A percentile compares a stretch with the other conserved stretches of the same genome.
phyloP scores from a whole-genome alignment of 768 basidiomycete genomes.

The Mycena galopus region DNA sequence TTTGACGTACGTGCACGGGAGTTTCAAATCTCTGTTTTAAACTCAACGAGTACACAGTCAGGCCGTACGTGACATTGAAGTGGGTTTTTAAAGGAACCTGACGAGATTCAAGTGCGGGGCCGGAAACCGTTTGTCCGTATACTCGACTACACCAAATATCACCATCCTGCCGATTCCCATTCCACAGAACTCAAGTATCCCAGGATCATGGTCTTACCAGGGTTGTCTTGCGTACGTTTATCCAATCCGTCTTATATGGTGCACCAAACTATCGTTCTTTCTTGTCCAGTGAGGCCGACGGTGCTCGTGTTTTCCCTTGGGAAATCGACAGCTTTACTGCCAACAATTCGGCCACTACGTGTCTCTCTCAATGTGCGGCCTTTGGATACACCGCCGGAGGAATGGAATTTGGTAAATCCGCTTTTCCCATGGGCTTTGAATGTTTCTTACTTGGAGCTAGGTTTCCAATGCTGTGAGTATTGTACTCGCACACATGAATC shows the following conservation, averaged over 20 bases:
- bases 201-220: constrained; percentile 73
- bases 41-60: background rate
- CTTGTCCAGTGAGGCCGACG: constrained; percentile 61
- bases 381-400: constrained; percentile 83
- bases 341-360: constrained; percentile 75
- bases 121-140: constrained; percentile 77
- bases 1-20: constrained; percentile 58
- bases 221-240: constrained; percentile 73
- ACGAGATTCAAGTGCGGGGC: constrained; percentile 65
- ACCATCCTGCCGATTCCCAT: constrained; percentile 72
- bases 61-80: constrained; percentile 14
- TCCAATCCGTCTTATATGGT: background rate
- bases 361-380: constrained; percentile 74
- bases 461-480: constrained; percentile 76
- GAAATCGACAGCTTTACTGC: constrained; percentile 67
- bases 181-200: constrained; percentile 66
- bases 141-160: constrained; percentile 65
- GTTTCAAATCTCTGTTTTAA: background rate
- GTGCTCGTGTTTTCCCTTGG: constrained; percentile 67
- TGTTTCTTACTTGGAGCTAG: constrained; percentile 35
- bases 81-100: background rate
- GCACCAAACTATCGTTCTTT: background rate
- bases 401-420: constrained; percentile 58
- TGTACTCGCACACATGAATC: background rate
- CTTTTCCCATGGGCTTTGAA: background rate